A percentile compares a stretch with the other conserved stretches of the same genome.
phyloP scores from a whole-genome alignment of 306 rosid genomes.

The Canavalia gladiata region DNA sequence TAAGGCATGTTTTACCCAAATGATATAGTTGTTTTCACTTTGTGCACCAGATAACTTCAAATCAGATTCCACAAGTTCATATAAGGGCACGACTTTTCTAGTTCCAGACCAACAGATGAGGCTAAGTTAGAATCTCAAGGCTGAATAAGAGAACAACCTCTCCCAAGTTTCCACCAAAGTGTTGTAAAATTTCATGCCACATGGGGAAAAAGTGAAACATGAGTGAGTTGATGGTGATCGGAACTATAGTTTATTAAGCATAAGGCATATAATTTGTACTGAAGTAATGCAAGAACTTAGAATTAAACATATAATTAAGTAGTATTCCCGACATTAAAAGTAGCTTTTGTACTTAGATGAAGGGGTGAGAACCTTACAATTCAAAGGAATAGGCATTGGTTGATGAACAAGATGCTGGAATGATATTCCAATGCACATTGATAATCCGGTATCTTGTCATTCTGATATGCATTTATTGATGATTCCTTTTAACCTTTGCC shows the following conservation, averaged over 20 bases:
- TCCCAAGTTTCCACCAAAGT: constrained; percentile 24
- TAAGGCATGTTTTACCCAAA: constrained; percentile 22
- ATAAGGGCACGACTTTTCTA: constrained; percentile 28
- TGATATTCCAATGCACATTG: constrained; percentile 42
- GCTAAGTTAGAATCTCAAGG: constrained; percentile 41
- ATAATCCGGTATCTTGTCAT: constrained; percentile 42
- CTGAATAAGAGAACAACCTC: constrained; percentile 21
- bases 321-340: constrained; percentile 35
- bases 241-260: neutral
- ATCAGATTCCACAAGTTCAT: constrained; percentile 43
- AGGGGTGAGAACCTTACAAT: constrained; percentile 29
- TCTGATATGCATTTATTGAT: constrained; percentile 29
- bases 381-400: constrained; percentile 45
- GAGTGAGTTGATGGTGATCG: constrained; percentile 11
- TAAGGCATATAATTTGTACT: neutral
- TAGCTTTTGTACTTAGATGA: constrained; percentile 34
- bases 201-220: constrained; percentile 35
- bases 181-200: constrained; percentile 41
- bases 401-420: constrained; percentile 53
- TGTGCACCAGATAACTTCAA: constrained; percentile 37
- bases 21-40: constrained; percentile 9
- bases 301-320: constrained; percentile 39
- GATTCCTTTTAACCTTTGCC: constrained; percentile 53
- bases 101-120: constrained; percentile 13
- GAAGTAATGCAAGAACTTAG: constrained; percentile 21